These are phyloP conservation scores for Hymenoscyphus fructigenus DNA, from an alignment of 2,329 filamentous ascomycete genomes.

Conservation along the genomic window DNA sequence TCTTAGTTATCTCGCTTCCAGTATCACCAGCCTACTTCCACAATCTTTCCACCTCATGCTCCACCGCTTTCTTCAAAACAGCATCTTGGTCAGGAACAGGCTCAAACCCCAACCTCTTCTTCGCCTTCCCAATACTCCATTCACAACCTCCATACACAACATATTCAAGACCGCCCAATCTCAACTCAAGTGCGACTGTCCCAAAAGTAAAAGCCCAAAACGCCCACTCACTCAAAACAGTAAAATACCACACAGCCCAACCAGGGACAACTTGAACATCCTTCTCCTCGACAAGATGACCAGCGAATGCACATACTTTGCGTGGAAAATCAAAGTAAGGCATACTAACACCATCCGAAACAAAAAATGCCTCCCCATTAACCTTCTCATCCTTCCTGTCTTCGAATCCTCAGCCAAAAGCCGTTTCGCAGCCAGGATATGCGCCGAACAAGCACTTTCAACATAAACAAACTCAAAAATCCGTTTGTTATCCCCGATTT, in stretches of 20 bases:
- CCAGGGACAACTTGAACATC: conserved; percentile 12
- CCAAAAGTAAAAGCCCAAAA: conserved; percentile 16
- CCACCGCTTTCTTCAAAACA: conserved; percentile 8
- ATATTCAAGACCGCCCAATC: conserved; percentile 7
- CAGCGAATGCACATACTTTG: conserved; percentile 18
- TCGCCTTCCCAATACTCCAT: conserved; percentile 17
- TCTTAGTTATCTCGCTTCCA: background rate
- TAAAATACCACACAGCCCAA: conserved; percentile 3
- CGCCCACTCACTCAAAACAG: conserved; percentile 10
- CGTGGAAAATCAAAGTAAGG: conserved; percentile 35
- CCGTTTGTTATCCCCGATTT: conserved; percentile 50
- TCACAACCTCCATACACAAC: conserved; percentile 1
- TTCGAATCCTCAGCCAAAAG: conserved; percentile 5
- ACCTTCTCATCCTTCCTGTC: conserved; percentile 4
- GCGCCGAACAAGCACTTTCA: conserved; percentile 50
- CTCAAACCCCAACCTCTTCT: conserved; percentile 14
- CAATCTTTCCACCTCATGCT: conserved; percentile 6
- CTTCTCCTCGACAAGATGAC: conserved; percentile 10
- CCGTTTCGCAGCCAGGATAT: conserved; percentile 45
- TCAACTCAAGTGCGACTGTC: conserved; percentile 7
- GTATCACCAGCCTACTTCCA: background rate
- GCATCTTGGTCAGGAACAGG: conserved; percentile 12
- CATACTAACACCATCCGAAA: conserved; percentile 37
- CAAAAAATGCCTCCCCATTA: conserved; percentile 39
- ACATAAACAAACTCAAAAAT: conserved; percentile 55